A percentile compares a stretch with the other conserved stretches of the same genome.
Conservation (phyloP, 176 grass and related monocot genomes). For the Pharus latifolius region DNA sequence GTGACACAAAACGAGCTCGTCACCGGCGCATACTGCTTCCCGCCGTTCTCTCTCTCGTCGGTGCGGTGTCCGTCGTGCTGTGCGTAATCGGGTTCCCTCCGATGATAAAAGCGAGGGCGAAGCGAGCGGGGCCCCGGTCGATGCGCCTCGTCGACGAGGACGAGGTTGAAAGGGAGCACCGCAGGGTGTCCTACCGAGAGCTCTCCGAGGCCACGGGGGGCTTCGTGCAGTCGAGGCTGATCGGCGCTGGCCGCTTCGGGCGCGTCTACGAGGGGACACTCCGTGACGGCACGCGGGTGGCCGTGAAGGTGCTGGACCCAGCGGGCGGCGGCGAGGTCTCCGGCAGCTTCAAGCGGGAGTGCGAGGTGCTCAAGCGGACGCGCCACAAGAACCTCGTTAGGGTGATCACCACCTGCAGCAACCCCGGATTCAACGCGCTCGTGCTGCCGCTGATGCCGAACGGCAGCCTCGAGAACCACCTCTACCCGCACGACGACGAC, state of each 20-base stretch:
- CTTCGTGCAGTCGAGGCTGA: slow-evolving; percentile 44
- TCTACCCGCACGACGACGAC: slow-evolving; percentile 13
- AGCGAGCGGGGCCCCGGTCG: neutral
- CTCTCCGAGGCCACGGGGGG: slow-evolving; percentile 59
- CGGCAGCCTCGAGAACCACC: slow-evolving; percentile 62
- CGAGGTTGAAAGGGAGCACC: slow-evolving; percentile 40
- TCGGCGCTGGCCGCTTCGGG: slow-evolving; percentile 51
- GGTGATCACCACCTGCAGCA: slow-evolving; percentile 84
- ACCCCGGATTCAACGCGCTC: slow-evolving; percentile 61
- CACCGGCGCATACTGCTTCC: neutral
- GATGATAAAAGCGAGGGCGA: neutral
- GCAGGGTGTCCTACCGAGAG: slow-evolving; percentile 58
- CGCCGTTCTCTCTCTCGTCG: neutral
- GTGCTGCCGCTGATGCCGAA: slow-evolving; percentile 71
- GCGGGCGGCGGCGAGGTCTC: slow-evolving; percentile 49
- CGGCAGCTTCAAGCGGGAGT: slow-evolving; percentile 72
- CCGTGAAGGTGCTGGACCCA: slow-evolving; percentile 74
- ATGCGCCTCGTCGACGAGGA: slow-evolving; percentile 26
- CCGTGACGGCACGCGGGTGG: slow-evolving; percentile 37
- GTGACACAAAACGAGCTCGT: neutral
- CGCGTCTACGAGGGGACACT: slow-evolving; percentile 67
- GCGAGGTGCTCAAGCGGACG: slow-evolving; percentile 55
- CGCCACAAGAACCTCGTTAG: slow-evolving; percentile 70
- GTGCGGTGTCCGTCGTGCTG: slow-evolving; percentile 5
- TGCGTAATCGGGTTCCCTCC: slow-evolving; percentile 3